Base-by-base conservation (phyloP, 1,284 basidiomycete species). In the Salmacisia buchloeana region DNA sequence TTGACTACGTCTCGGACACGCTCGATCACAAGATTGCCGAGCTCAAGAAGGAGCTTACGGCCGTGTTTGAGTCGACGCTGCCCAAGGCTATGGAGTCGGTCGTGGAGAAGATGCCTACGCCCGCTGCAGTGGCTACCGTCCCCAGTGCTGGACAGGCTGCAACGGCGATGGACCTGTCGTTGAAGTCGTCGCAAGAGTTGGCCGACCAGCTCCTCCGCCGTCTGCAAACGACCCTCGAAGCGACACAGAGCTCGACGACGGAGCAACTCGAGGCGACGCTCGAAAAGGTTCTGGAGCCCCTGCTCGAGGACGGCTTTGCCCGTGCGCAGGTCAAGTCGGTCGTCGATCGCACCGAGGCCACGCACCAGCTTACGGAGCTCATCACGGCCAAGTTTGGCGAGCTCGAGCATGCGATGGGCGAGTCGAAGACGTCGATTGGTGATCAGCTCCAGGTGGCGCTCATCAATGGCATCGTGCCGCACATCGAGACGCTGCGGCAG, bases 1-100 rank as follows among this genome's bases (percentile, higher is more conserved):
- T 73, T 56, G 73, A 75, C 67, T 73, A 73, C 43, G 70, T 75
- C 21, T 67, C 68, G 29, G 71, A 73, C 7, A 59, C 67, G 21
- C 61, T 75, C 13, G 73, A 75, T 10, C 38, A 46, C 33, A 73
- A 73, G 67, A 64, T 73, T 5, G 39, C 49, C 31, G 62, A 63
- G 25, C 68, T 73, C 29, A 63, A 69, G 38, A 59, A 63, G 29
- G 63, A 71, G 39, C 63, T 74, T n/a, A 64, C 69, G 59, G 25
- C 49, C 6, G 60, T 63, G 7, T 61, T 74, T 49, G 58, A 69
- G 12, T 45, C 59, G 7, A 46, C 63, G 13, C 25, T 64, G 27
- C 60, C 63, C n/a, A 59, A 29, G n/a, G 63, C 59, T 15, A 45
- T 61, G 23, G 41, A 27, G n/a, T 23, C 27, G 33, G 43, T 41